Evolutionary conservation across 2,329 filamentous ascomycete genomes (phyloP), one percentile per base, ranked within the genome.

Genomic region (Triangularia verruculosa): DNA sequence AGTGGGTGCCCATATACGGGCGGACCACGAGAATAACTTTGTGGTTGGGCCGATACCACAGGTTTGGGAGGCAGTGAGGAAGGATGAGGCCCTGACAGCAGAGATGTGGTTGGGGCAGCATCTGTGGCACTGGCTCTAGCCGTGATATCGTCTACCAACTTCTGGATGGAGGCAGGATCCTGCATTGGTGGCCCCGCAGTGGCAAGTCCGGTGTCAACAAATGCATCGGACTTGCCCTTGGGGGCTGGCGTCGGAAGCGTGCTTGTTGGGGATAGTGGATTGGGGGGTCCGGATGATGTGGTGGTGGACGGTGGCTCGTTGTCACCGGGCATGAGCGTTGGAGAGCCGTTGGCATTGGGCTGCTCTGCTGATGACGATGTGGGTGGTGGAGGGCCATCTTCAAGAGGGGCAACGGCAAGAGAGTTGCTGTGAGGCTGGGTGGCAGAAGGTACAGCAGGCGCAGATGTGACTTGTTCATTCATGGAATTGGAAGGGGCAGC

Each of bases 401-500:
- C 69, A 65, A 74, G 74, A 62, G 74, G 67, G 57, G 63, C 67
- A 67, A 64, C 65, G 62, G 59, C 30, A 53, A 67, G 62, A 63
- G 71, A 67, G 66, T 69, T 67, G 63, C 63, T 66, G 64, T 69
- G 67, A 62, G 70, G n/a, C 34, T 43, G 34, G 34, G 15, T 28
- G 27, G 34, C 34, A 13, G 32, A 13, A 34, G 32, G 59, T 69
- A 72, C 72, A 73, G 76, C 77, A 76, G 76, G 74, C 63, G 75
- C 70, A 70, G 74, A 72, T 72, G 28, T 32, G 78, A 73, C 75
- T 74, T 71, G 73, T 74, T 72, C 73, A 47, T 47, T 59, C 22
- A 77, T 79, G 75, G 77, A 78, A 77, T 79, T 74, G 77, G 72
- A 73, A 69, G 76, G 74, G n/a, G 39, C 39, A 47, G 17, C 39